Conservation (phyloP, 108 stramenopile genomes). For the Cyclotella cryptica region DNA sequence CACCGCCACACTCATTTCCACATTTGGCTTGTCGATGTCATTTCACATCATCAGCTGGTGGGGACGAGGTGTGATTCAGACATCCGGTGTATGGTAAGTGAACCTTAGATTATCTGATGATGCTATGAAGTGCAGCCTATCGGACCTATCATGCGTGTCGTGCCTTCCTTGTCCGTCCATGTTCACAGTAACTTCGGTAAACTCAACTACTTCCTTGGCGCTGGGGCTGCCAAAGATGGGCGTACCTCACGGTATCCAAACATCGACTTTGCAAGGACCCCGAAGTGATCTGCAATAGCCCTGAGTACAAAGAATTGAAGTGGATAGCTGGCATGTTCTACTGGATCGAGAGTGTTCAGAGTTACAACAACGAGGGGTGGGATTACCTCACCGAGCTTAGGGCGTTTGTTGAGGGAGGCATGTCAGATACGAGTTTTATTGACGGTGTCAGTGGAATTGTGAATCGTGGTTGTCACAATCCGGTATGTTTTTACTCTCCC, state of each 20-base stretch:
- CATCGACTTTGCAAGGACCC: slow-evolving; percentile 43
- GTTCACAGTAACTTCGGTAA: slow-evolving; percentile 41
- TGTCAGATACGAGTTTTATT: slow-evolving; percentile 31
- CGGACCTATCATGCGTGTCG: too few relatives aligned
- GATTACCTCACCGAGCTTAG: slow-evolving; percentile 27
- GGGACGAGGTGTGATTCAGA: slow-evolving; percentile 52
- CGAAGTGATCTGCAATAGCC: slow-evolving; percentile 32
- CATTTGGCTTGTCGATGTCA: neutral
- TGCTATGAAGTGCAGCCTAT: too few relatives aligned
- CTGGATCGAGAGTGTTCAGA: slow-evolving; percentile 28
- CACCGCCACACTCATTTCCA: neutral
- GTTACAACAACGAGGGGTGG: slow-evolving; percentile 42
- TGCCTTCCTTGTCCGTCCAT: too few relatives aligned
- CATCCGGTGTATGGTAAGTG: slow-evolving; percentile 14
- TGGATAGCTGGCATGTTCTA: slow-evolving; percentile 55
- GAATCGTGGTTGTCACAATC: slow-evolving; percentile 48
- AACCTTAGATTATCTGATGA: too few relatives aligned
- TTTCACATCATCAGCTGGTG: slow-evolving; percentile 19
- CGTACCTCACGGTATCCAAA: slow-evolving; percentile 11
- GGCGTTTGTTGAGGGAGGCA: slow-evolving; percentile 42
- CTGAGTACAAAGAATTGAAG: slow-evolving; percentile 44
- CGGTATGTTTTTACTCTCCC: slow-evolving; percentile 2
- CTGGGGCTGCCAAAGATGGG: slow-evolving; percentile 19
- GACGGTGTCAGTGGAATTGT: slow-evolving; percentile 36
- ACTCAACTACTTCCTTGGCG: slow-evolving; percentile 29